A percentile compares a stretch with the other conserved stretches of the same genome.
Conservation (phyloP, 176 grass and related monocot genomes). For the Areca catechu region DNA sequence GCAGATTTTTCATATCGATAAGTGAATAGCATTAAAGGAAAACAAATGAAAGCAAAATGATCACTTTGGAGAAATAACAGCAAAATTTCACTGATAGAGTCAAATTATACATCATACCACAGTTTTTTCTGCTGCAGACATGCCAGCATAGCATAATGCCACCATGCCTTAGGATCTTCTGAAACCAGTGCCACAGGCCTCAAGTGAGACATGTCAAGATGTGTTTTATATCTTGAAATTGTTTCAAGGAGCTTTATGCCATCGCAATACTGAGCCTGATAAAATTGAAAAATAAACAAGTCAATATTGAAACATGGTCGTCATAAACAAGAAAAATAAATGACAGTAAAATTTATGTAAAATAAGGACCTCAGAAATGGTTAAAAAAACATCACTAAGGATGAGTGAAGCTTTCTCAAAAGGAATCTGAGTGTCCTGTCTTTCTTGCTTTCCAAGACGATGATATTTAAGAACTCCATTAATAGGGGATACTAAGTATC, state of each 20-base stretch:
- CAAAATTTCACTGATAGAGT: too few relatives aligned
- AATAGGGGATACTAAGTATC: slow-evolving; percentile 91
- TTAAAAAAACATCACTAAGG: slow-evolving; percentile 88
- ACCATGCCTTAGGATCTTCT: slow-evolving; percentile 77
- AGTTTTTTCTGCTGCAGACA: slow-evolving; percentile 82
- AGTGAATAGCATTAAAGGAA: too few relatives aligned
- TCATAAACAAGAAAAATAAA: background rate
- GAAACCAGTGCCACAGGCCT: slow-evolving; percentile 68
- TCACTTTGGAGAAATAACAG: too few relatives aligned
- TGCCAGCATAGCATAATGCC: slow-evolving; percentile 88
- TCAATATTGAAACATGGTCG: slow-evolving; percentile 4
- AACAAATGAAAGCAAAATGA: too few relatives aligned
- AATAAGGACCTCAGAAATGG: slow-evolving; percentile 61
- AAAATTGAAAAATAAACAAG: slow-evolving; percentile 24
- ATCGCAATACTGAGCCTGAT: slow-evolving; percentile 93
- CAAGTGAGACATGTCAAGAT: slow-evolving; percentile 92
- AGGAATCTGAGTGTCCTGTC: slow-evolving; percentile 52
- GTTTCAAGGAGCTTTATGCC: slow-evolving; percentile 91
- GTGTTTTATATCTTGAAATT: slow-evolving; percentile 85
- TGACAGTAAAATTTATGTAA: background rate
- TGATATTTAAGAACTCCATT: slow-evolving; percentile 98
- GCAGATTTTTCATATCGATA: too few relatives aligned
- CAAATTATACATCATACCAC: slow-evolving; percentile 32
- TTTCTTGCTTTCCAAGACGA: slow-evolving; percentile 85
- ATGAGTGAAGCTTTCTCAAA: slow-evolving; percentile 85